Evolutionary conservation across 352 stramenopile genomes (phyloP), one percentile per base, ranked within the genome.

Genomic region (Pythium myriotylum): DNA sequence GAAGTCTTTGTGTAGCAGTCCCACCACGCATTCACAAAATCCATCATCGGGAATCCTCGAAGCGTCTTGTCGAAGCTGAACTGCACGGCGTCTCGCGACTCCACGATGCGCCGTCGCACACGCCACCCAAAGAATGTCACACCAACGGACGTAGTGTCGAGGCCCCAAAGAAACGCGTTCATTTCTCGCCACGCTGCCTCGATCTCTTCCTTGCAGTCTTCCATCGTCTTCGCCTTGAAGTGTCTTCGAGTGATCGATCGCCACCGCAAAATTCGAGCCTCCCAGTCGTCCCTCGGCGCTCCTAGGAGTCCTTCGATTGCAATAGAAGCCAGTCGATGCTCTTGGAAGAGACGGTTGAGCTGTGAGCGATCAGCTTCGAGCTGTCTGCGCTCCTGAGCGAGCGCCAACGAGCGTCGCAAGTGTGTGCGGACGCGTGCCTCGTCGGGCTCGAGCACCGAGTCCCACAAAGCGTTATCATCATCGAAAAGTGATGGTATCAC

Each of bases 61-160:
- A 45, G 42, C 23, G 33, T 51, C 46, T 63, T 63, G 13, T 55
- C 13, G 23, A 63, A 55, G 16, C 37, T 43, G 45, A 56, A 63
- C 35, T 55, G 45, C 22, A 56, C 29, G 5, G 29, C 29, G 29
- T 35, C 29, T 5, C 29, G 29, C 29, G 29, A 35, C 10, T 35
- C 29, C 5, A 35, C 29, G 29, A 35, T 35, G 5, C 29, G 29
- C 29, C 29, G 29, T 35, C 29, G 29, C 29, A 35, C 29, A 10
- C 29, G 29, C 29, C 29, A 35, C 29, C 29, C 29, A 10, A 35
- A 35, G 10, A 35, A 35, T 10, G 29, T 35, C 29, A 56, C 10
- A 7, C 56, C 56, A 3, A 22, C 49, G 9, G 46, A 23, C 14
- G 33, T 8, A 2, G 33, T 54, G 23, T 63, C 46, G 35, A 24